Conservation (phyloP, 176 grass and related monocot species). For the Leersia perrieri region DNA sequence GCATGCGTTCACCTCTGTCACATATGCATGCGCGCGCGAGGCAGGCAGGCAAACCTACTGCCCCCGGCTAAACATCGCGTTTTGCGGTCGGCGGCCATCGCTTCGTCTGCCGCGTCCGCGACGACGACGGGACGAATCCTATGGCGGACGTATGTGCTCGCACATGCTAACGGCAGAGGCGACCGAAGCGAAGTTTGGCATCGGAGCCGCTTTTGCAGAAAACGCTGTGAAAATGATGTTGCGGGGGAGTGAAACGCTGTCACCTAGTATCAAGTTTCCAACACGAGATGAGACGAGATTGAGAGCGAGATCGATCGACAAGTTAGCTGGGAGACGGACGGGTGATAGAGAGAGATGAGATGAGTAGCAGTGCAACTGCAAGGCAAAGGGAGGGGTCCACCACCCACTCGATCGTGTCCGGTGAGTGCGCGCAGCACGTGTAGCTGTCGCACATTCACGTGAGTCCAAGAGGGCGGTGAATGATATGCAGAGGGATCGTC, state of each 20-base stretch:
- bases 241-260: neutral
- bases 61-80: neutral
- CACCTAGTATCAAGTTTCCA: no score
- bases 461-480: constrained; percentile 34
- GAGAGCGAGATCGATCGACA: neutral
- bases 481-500: neutral
- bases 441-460: constrained; percentile 32
- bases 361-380: neutral
- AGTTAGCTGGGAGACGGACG: neutral
- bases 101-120: neutral
- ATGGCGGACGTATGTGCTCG: neutral
- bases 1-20: neutral
- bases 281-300: neutral
- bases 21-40: neutral
- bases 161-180: constrained; percentile 8
- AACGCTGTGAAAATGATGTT: no score
- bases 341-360: neutral
- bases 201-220: neutral
- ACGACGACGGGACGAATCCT: constrained; percentile 18
- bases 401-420: constrained; percentile 17
- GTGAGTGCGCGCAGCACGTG: constrained; percentile 46
- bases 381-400: neutral
- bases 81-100: neutral
- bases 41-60: neutral
- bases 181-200: neutral